Evolutionary conservation across 1,139 yeast species (phyloP).

Genomic region (Lodderomyces metapsilosis): DNA sequence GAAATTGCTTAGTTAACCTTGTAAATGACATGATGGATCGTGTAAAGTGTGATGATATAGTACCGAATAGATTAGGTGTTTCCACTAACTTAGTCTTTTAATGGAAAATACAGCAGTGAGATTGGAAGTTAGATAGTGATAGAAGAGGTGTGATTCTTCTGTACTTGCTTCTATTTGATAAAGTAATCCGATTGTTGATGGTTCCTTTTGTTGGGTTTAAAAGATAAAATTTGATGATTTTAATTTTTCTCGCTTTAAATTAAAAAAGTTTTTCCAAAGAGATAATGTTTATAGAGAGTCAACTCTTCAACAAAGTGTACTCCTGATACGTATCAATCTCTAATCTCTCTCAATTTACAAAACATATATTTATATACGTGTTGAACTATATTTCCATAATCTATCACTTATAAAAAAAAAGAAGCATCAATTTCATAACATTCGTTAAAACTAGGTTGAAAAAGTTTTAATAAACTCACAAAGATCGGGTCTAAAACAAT

Average conservation of each 20-base stretch:
- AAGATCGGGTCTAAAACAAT: slow-evolving; percentile 51
- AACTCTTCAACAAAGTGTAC: slow-evolving; percentile 1
- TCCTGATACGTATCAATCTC: neutral
- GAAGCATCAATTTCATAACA: slow-evolving; percentile 11
- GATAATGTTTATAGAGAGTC: too few species aligned
- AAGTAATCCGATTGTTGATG: neutral
- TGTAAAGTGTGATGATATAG: too few species aligned
- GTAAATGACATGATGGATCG: slow-evolving; percentile 1
- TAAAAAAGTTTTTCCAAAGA: too few species aligned
- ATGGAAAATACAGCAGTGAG: neutral
- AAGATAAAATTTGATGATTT: slow-evolving; percentile 1
- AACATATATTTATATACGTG: slow-evolving; percentile 5
- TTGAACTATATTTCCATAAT: slow-evolving; percentile 5
- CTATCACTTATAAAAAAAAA: slow-evolving; percentile 4
- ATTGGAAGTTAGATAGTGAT: neutral
- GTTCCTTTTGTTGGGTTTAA: neutral
- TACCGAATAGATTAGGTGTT: too few species aligned
- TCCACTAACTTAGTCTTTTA: too few species aligned
- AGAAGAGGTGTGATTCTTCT: neutral
- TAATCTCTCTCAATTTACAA: neutral
- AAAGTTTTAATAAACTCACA: slow-evolving; percentile 7
- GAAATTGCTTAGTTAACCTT: neutral
- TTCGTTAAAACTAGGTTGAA: slow-evolving; percentile 14
- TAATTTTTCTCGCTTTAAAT: neutral
- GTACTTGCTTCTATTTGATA: neutral